Conservation (phyloP, 768 basidiomycete species). For the Rhodotorula graminis region DNA sequence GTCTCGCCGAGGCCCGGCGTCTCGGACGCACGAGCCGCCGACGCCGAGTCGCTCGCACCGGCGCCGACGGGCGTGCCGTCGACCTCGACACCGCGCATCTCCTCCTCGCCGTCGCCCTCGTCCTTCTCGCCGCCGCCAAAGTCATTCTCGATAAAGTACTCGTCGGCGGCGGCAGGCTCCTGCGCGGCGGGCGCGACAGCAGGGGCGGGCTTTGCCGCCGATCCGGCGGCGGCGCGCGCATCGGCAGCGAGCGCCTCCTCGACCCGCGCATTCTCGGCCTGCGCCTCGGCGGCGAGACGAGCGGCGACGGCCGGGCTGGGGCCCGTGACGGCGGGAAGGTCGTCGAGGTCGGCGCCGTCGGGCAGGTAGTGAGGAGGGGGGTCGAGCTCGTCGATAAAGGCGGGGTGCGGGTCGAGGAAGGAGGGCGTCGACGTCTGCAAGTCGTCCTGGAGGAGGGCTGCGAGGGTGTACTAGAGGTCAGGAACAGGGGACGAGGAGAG, state of each 20-base stretch:
- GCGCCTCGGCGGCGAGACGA: background rate
- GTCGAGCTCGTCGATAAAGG: conserved; percentile 20
- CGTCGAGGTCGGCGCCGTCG: background rate
- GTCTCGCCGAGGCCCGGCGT: background rate
- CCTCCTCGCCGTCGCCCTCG: background rate
- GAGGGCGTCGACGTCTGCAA: background rate
- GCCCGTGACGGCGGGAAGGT: background rate
- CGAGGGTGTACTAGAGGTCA: background rate
- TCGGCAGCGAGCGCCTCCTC: too few species aligned
- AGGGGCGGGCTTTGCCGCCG: too few species aligned
- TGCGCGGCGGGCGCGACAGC: too few species aligned
- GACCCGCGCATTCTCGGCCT: too few species aligned
- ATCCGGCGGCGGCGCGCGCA: too few species aligned
- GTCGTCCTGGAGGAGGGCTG: conserved; percentile 28
- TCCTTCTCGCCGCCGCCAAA: background rate
- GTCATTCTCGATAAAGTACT: background rate
- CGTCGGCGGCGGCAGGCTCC: too few species aligned
- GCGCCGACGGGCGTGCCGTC: background rate
- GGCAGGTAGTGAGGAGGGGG: conserved; percentile 23
- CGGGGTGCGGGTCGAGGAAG: conserved; percentile 12
- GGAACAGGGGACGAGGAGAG: background rate
- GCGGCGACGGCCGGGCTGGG: background rate
- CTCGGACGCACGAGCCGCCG: background rate
- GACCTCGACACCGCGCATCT: background rate
- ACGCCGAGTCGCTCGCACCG: too few species aligned